Base-by-base conservation (phyloP, 208 protist species). In the Ichthyophonus hoferi region DNA sequence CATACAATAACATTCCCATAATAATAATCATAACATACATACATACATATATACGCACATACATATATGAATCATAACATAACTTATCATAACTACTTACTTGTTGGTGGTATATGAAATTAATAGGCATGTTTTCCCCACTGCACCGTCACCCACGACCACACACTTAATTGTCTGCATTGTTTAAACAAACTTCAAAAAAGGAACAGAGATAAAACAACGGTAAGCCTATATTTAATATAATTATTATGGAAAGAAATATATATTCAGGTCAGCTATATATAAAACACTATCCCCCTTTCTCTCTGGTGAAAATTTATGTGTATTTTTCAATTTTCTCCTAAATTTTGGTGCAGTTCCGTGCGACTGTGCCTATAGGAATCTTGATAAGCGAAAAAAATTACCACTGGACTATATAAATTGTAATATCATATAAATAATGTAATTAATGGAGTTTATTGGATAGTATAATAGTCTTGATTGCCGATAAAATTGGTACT, bases 91-190 rank as follows among this genome's bases (percentile, higher is more conserved):
- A 67, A 24, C 50, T 7, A 67, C 50, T 67, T 67, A 67, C 39
- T 87, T 90, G 58, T 96, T 96, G 50, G 93, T 93, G 31, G 94
- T 96, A 84, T 96, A 96, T 2, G 89, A 88, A 38, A 96, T 94
- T 12, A 96, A 86, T 24, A 96, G 50, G 58, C 94, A 96, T 12
- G 94, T 95, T 89, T 96, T 96, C 78, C 94, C 95, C 34, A 96
- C 94, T 40, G 93, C 93, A 91, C 91, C 94, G 89, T 96, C 95
- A 43, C 95, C 95, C 2, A 96, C 94, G 40, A 95, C 93, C 34
- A 96, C 94, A 82, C 88, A 94, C 86, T 96, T 96, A 40, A 96
- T 93, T 50, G 87, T 86, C 89, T 95, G 92, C 93, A 94, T 94
- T n/a, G 0, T 87, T 76, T 77, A 3, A 37, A 31, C 33, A 41